phyloP scores from a whole-genome alignment of 805 yeast species.

The Wickerhamomyces sydowiorum region DNA sequence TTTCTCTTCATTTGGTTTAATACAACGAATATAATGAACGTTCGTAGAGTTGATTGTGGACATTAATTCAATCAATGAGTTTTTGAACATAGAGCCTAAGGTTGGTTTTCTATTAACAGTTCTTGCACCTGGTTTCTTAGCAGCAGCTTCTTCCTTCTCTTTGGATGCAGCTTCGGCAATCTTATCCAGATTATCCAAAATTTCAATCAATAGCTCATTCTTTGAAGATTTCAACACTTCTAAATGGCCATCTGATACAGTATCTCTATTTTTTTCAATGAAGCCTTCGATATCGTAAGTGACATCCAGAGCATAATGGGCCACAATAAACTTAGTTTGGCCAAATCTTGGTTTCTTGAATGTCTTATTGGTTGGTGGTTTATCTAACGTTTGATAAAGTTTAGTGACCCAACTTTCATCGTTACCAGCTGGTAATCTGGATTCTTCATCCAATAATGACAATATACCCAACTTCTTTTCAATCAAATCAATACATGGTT shows the following conservation, averaged over 20 bases:
- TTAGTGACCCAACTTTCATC: conserved; percentile 91
- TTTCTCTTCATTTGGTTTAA: conserved; percentile 92
- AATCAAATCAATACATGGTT: conserved; percentile 91
- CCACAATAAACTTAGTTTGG: conserved; percentile 80
- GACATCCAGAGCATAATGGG: conserved; percentile 94
- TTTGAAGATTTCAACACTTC: conserved; percentile 71
- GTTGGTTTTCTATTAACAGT: conserved; percentile 76
- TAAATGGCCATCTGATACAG: conserved; percentile 92
- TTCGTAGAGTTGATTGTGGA: conserved; percentile 87
- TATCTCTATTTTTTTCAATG: conserved; percentile 94
- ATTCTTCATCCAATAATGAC: conserved; percentile 88
- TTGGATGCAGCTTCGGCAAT: conserved; percentile 40
- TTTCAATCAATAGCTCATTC: conserved; percentile 58
- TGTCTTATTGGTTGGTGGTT: conserved; percentile 66
- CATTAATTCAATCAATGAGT: conserved; percentile 90
- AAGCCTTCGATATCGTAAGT: conserved; percentile 90
- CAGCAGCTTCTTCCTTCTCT: conserved; percentile 26
- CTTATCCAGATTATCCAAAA: conserved; percentile 60
- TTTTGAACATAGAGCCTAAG: conserved; percentile 89
- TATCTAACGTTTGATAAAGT: conserved; percentile 78
- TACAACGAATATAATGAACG: conserved; percentile 95
- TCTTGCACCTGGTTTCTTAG: conserved; percentile 33
- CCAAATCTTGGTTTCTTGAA: conserved; percentile 95
- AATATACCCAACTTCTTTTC: conserved; percentile 86
- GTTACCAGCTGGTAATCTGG: conserved; percentile 88